Conservation (phyloP, 495 filamentous ascomycete species). For the Penicillium pulvis region DNA sequence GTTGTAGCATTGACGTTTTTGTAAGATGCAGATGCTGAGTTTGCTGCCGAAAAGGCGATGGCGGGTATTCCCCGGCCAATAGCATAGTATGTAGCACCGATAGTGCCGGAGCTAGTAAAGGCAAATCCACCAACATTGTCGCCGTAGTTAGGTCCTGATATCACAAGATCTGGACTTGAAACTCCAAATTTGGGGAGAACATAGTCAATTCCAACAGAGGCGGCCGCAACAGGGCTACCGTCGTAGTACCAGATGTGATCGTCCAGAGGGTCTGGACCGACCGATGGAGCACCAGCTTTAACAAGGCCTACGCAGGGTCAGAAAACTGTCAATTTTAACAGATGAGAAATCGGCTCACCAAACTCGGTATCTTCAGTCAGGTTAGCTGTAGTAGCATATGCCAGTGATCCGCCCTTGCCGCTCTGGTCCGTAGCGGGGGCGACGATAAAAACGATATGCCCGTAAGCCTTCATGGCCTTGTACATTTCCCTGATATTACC, state of each 20-base stretch:
- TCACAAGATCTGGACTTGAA: not conserved
- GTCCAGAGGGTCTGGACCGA: not conserved
- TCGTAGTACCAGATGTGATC: not conserved
- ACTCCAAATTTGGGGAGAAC: not conserved
- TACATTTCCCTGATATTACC: not conserved
- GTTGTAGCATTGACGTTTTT: not conserved
- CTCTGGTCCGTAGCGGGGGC: not conserved
- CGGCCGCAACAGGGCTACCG: not conserved
- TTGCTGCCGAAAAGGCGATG: not conserved
- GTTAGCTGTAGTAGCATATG: not conserved
- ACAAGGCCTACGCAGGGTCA: not conserved
- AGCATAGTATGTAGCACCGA: not conserved
- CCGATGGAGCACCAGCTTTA: not conserved
- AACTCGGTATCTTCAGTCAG: not conserved
- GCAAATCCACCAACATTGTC: not conserved
- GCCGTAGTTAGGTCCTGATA: not conserved
- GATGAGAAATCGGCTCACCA: not conserved
- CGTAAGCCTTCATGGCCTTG: not conserved
- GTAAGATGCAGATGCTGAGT: not conserved
- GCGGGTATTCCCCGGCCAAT: not conserved
- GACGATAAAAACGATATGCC: not conserved
- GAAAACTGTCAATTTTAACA: not conserved
- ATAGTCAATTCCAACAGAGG: not conserved
- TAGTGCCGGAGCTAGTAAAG: not conserved
- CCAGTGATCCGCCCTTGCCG: not conserved